Evolutionary conservation across 75 land plant genomes (phyloP), one percentile per base, ranked within the genome.

Genomic region (Adiantum capillusveneris): DNA sequence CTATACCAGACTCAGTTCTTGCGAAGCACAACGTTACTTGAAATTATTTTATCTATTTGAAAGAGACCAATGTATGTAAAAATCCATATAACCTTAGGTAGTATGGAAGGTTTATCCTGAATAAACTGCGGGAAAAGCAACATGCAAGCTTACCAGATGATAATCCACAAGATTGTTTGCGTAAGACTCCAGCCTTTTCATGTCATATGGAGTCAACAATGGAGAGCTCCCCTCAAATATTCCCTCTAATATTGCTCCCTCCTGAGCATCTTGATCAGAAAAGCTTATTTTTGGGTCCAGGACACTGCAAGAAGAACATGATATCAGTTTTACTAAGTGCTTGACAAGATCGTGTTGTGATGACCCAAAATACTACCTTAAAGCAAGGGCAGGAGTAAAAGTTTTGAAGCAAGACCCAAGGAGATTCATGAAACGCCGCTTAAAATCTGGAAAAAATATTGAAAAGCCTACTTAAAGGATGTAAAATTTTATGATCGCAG

Each of bases 101-200:
- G n/a, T n/a, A n/a, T n/a, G n/a, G n/a, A n/a, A n/a, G n/a, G n/a
- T n/a, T n/a, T n/a, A n/a, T n/a, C n/a, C n/a, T n/a, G n/a, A n/a
- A n/a, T n/a, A n/a, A n/a, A n/a, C n/a, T n/a, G n/a, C n/a, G n/a
- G n/a, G n/a, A n/a, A n/a, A n/a, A n/a, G n/a, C n/a, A n/a, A n/a
- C n/a, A n/a, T n/a, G 27, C 16, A 34, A 44, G 52, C 78, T 61
- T 57, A 94, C 98, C 80, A 71, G 36, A 60, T 79, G 84, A 71
- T 70, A 86, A 45, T 87, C 88, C 3, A 64, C 67, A 24, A 75
- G 77, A 65, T 84, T 81, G 50, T 82, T 75, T 0, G 92, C 69
- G 66, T 95, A 95, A 41, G 84, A 79, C 68, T 90, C 86, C 64
- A 95, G 57, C 48, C 84, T 65, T 68, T 80, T 76, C 84, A 95